Conservation (phyloP, 768 basidiomycete genomes). For the Tulasnella sp. region DNA sequence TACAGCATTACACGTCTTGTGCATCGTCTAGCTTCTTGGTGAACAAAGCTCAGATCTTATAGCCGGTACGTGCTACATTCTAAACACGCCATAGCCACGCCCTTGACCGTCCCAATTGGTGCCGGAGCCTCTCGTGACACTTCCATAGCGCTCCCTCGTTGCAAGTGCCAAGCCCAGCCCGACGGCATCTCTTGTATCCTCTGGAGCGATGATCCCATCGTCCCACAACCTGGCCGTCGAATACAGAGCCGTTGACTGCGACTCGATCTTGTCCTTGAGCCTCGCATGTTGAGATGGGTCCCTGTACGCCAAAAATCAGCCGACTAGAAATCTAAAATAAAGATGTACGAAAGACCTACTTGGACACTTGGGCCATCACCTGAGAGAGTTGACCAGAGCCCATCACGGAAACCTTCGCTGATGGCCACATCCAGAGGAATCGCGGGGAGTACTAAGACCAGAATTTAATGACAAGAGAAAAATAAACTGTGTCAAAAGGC, state of each 20-base stretch:
- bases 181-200: conserved; percentile 78
- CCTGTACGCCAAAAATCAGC: conserved; percentile 30
- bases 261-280: conserved; percentile 73
- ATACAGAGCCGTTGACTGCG: conserved; percentile 77
- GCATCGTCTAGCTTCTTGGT: no score
- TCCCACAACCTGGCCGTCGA: conserved; percentile 93
- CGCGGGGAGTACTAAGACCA: conserved; percentile 69
- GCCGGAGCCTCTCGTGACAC: conserved; percentile 35
- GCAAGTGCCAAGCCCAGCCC: conserved; percentile 83
- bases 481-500: not conserved
- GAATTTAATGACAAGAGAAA: conserved; percentile 2
- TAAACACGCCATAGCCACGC: conserved; percentile 69
- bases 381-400: conserved; percentile 86
- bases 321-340: not conserved
- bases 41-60: no score
- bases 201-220: conserved; percentile 81
- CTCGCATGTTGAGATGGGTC: conserved; percentile 69
- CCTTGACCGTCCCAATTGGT: conserved; percentile 47
- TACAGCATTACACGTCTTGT: no score
- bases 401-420: conserved; percentile 88
- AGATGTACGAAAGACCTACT: conserved; percentile 34
- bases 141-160: conserved; percentile 34
- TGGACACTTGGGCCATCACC: conserved; percentile 85
- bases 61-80: no score
- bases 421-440: conserved; percentile 98